Base-by-base conservation (phyloP, 2,329 filamentous ascomycete genomes). In the Neofusicoccum ribis region DNA sequence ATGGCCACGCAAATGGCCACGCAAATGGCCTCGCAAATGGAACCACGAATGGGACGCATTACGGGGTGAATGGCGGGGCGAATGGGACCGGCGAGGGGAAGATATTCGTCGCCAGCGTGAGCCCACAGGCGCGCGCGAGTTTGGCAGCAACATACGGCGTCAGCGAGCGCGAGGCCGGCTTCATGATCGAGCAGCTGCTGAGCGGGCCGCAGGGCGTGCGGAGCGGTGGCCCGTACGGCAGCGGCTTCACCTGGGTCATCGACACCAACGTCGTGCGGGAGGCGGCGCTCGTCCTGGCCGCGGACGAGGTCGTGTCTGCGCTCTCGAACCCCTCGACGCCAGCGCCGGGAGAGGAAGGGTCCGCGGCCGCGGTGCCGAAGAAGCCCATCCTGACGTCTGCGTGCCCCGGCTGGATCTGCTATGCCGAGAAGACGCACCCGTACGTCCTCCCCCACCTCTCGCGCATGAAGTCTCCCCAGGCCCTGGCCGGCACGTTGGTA, bases 371-470 rank as follows among this genome's bases (percentile, higher is more conserved):
- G 74, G 86, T 69, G 41, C 80, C 79, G 3, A 84, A 83, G 71
- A 80, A 79, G 67, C 91, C 92, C 0, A 88, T 94, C 36, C 84
- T 99, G 49, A 92, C 93, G 8, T 93, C 93, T 3, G 92, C 92
- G 20, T 99, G 95, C 76, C 95, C 95, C 0, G 95, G 95, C 7
- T 99, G 96, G 93, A 94, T 99, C 64, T 99, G 95, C 80, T 99
- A 99, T 74, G 94, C 94, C 31, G 95, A 99, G 77, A 98, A 99
- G 81, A 98, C 94, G 64, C 95, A 99, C 73, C 93, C 95, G 1
- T 90, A 97, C 73, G 88, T 98, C 64, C 84, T 99, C 58, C 92
- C 93, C 34, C 93, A 99, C 77, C 84, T 99, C 63, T 97, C 93
- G 65, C 88, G 88, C 58, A 84, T 98, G 68, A 99, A 98, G 77